These are phyloP conservation scores for Eucalyptus sideroxylon DNA, from an alignment of 345 rosid species.

Conservation along the genomic window DNA sequence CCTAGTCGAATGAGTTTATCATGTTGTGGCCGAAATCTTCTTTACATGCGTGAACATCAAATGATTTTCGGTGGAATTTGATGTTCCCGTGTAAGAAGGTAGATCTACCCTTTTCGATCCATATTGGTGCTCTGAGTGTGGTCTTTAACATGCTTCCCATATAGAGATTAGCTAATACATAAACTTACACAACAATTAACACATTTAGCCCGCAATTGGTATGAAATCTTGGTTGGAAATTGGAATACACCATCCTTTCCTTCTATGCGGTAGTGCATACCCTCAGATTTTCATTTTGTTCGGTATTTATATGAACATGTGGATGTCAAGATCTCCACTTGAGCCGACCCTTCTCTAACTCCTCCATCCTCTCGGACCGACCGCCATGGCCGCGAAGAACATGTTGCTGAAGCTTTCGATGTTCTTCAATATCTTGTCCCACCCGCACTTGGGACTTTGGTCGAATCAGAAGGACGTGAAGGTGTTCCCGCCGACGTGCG, in stretches of 20 bases:
- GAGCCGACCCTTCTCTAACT: neutral
- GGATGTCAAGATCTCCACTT: neutral
- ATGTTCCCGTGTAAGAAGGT: neutral
- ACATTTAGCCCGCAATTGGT: neutral
- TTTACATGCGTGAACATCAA: neutral
- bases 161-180: neutral
- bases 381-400: neutral
- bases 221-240: neutral
- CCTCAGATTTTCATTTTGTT: neutral
- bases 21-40: neutral
- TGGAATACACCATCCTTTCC: neutral
- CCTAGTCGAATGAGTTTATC: neutral
- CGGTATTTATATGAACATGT: neutral
- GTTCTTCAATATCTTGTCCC: conserved; percentile 33
- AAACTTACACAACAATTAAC: neutral
- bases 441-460: conserved; percentile 2
- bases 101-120: neutral
- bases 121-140: neutral
- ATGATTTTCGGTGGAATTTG: neutral
- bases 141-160: neutral
- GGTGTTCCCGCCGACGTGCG: conserved; percentile 51
- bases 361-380: neutral
- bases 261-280: neutral
- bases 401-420: neutral
- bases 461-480: neutral